A percentile compares a stretch with the other conserved stretches of the same genome.
These are phyloP conservation scores for Tuber borchii DNA, from an alignment of 495 filamentous ascomycete species.

Conservation along the genomic window DNA sequence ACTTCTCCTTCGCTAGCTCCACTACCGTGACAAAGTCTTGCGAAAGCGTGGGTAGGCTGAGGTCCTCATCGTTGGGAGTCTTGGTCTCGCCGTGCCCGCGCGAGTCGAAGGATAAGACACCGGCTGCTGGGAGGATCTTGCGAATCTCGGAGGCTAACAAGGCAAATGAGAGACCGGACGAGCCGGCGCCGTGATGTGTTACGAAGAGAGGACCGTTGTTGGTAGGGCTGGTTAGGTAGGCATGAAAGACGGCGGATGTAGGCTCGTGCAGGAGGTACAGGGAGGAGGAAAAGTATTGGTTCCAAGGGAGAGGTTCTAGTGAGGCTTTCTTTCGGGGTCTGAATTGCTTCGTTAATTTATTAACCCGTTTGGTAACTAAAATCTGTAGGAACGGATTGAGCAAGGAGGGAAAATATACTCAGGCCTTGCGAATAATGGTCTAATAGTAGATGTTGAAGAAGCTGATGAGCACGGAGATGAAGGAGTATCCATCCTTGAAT, in stretches of 20 bases:
- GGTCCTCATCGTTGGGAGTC: conserved; percentile 49
- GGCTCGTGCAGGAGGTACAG: conserved; percentile 27
- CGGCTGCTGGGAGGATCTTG: conserved; percentile 69
- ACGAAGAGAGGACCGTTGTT: conserved; percentile 70
- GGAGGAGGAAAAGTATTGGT: conserved; percentile 62
- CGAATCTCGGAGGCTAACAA: conserved; percentile 69
- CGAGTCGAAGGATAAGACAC: conserved; percentile 76
- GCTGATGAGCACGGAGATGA: conserved; percentile 42
- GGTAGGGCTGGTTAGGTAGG: conserved; percentile 65
- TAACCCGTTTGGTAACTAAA: neutral
- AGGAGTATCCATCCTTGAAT: conserved; percentile 14
- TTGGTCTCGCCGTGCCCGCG: conserved; percentile 77
- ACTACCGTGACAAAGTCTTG: conserved; percentile 67
- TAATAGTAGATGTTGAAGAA: conserved; percentile 83
- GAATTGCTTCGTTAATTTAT: conserved; percentile 11
- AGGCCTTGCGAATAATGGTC: conserved; percentile 51
- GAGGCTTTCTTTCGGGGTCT: conserved; percentile 40
- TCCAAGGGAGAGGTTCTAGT: conserved; percentile 62
- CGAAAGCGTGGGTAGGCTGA: conserved; percentile 63
- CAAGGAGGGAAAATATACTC: conserved; percentile 22
- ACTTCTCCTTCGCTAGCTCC: conserved; percentile 53
- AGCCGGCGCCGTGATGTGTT: conserved; percentile 83
- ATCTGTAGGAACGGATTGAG: conserved; percentile 1
- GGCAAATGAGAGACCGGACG: conserved; percentile 81
- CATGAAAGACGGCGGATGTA: conserved; percentile 62